Evolutionary conservation across 495 filamentous ascomycete genomes (phyloP).

Genomic region (Penicillium goetzii): DNA sequence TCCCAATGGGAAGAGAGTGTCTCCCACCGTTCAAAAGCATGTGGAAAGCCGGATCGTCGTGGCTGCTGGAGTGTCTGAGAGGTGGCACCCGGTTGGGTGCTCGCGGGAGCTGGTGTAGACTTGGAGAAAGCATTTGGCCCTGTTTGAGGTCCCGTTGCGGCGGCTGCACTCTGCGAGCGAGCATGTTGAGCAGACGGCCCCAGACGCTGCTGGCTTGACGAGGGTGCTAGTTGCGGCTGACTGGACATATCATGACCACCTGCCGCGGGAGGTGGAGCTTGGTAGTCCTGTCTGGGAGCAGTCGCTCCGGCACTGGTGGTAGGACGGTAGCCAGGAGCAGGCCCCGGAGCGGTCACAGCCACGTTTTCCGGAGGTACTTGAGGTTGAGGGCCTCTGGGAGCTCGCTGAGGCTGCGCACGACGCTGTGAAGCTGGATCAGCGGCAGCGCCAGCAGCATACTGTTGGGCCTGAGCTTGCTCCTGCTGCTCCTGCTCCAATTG

Average conservation of each 20-base stretch:
- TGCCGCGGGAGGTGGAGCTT: conserved; percentile 16
- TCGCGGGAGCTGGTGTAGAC: conserved; percentile 33
- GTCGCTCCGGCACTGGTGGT: conserved; percentile 15
- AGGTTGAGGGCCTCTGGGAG: conserved; percentile 34
- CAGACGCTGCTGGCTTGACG: conserved; percentile 39
- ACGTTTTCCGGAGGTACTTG: conserved; percentile 28
- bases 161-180: conserved; percentile 36
- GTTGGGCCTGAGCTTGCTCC: conserved; percentile 33
- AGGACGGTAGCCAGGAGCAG: conserved; percentile 18
- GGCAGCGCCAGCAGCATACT: conserved; percentile 63
- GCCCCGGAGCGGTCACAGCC: conserved; percentile 20
- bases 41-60: conserved; percentile 70
- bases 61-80: conserved; percentile 45
- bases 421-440: conserved; percentile 50
- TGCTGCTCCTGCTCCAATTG: conserved; percentile 58
- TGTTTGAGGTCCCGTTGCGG: conserved; percentile 27
- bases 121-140: conserved; percentile 21
- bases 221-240: conserved; percentile 24
- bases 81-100: conserved; percentile 31
- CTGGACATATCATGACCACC: conserved; percentile 11
- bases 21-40: conserved; percentile 98
- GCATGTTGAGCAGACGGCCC: conserved; percentile 28
- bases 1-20: conserved; percentile 97
- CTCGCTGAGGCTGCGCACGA: conserved; percentile 35
- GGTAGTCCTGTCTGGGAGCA: conserved; percentile 22